These are phyloP conservation scores for Lagenidium sp. DNA, from an alignment of 352 stramenopile genomes.

Conservation along the genomic window DNA sequence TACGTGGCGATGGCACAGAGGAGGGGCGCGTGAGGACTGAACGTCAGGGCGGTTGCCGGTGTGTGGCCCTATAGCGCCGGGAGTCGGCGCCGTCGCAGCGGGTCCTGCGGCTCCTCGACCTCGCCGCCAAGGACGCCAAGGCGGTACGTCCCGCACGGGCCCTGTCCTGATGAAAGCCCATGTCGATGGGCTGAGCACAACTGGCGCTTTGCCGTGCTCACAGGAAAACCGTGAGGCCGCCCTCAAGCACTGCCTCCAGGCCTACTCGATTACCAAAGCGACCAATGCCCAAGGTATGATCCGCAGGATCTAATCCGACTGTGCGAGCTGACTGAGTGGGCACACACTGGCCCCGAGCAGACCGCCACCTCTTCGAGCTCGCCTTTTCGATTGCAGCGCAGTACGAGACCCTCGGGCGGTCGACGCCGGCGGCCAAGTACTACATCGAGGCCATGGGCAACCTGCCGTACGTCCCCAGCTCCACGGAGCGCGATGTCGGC, in stretches of 20 bases:
- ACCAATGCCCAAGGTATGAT: conserved; percentile 52
- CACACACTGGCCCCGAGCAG: no score
- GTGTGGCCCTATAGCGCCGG: conserved; percentile 28
- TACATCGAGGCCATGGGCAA: conserved; percentile 62
- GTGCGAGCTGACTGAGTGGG: neutral
- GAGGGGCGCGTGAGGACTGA: neutral
- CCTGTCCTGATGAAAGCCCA: neutral
- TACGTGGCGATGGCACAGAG: conserved; percentile 3
- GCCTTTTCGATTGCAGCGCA: conserved; percentile 69
- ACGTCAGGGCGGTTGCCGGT: no score
- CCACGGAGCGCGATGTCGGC: conserved; percentile 22
- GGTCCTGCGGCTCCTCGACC: conserved; percentile 36
- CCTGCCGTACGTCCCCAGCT: conserved; percentile 20
- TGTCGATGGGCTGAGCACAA: neutral
- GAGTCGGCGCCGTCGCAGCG: conserved; percentile 44
- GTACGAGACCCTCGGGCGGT: conserved; percentile 45
- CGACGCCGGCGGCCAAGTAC: conserved; percentile 36
- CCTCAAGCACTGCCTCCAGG: conserved; percentile 57
- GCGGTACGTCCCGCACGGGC: conserved; percentile 15
- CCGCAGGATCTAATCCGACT: neutral
- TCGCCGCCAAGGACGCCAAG: conserved; percentile 34
- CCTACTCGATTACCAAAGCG: conserved; percentile 50
- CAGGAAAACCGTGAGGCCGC: conserved; percentile 37
- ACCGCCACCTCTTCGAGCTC: conserved; percentile 72
- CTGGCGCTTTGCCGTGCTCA: neutral